phyloP scores from a whole-genome alignment of 2,329 filamentous ascomycete genomes.

The Beauveria caledonica region DNA sequence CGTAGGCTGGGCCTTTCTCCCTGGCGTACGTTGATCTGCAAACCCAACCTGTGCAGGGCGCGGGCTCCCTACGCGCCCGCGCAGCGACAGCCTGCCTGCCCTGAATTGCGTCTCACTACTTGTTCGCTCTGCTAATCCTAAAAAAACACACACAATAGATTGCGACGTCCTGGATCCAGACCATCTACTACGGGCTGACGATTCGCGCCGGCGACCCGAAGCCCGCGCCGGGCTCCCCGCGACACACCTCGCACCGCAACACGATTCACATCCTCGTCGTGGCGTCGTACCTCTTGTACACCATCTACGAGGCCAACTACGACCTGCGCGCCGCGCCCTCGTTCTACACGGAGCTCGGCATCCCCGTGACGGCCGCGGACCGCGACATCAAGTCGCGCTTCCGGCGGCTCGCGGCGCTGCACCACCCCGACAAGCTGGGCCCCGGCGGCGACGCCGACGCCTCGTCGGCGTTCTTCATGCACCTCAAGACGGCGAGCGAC shows the following conservation, averaged over 20 bases:
- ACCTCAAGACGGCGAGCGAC: slow-evolving; percentile 76
- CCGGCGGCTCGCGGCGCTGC: slow-evolving; percentile 59
- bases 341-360: slow-evolving; percentile 71
- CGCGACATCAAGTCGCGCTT: slow-evolving; percentile 77
- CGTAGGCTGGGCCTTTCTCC: slow-evolving; percentile 49
- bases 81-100: neutral
- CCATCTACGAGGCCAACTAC: slow-evolving; percentile 85
- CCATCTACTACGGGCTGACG: slow-evolving; percentile 76
- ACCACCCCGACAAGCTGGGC: slow-evolving; percentile 75
- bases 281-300: slow-evolving; percentile 77
- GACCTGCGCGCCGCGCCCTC: slow-evolving; percentile 62
- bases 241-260: slow-evolving; percentile 65
- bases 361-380: slow-evolving; percentile 61
- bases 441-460: slow-evolving; percentile 25
- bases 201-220: slow-evolving; percentile 84
- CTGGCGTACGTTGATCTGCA: slow-evolving; percentile 32
- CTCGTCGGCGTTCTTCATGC: slow-evolving; percentile 56
- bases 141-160: slow-evolving; percentile 41
- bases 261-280: slow-evolving; percentile 80
- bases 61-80: neutral
- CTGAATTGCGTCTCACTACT: too few relatives aligned
- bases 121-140: neutral
- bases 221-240: slow-evolving; percentile 60
- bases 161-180: slow-evolving; percentile 68
- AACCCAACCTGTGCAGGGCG: neutral